Percentiles rank a stretch among this genome's conserved stretches.
Evolutionary conservation across 305 asterid species (phyloP).

Genomic region (Fraxinus floribunda): DNA sequence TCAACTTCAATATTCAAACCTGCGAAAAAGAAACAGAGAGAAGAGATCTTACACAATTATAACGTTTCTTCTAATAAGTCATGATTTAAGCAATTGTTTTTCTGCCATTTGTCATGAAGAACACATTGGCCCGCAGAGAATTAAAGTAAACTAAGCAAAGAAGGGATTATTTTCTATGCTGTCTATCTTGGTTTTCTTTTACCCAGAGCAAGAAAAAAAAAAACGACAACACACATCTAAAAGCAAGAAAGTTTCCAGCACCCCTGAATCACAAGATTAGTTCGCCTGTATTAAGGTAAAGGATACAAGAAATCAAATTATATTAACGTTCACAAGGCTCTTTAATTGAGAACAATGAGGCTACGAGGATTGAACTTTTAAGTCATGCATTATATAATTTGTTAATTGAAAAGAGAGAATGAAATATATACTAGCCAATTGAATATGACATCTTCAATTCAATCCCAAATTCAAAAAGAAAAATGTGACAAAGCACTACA

Average conservation of each 20-base stretch:
- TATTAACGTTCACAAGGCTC: not conserved
- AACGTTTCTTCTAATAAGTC: slow-evolving; percentile 9
- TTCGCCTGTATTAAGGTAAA: not conserved
- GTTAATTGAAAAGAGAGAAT: not conserved
- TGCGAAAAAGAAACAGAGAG: slow-evolving; percentile 31
- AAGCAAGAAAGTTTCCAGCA: slow-evolving; percentile 10
- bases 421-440: not conserved
- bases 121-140: not conserved
- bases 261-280: not conserved
- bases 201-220: not conserved
- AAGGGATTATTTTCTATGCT: not conserved
- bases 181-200: not conserved
- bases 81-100: slow-evolving; percentile 20
- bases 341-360: slow-evolving; percentile 1
- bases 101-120: slow-evolving; percentile 8
- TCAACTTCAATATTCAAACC: slow-evolving; percentile 82
- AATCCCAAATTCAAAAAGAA: not conserved
- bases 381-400: not conserved
- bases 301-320: not conserved
- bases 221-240: not conserved
- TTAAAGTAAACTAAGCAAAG: not conserved
- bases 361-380: not conserved
- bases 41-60: not conserved
- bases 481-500: not conserved
- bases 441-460: not conserved